Percentiles rank a stretch among this genome's conserved stretches.
Evolutionary conservation across 108 stramenopile genomes (phyloP).

Genomic region (Tribonema minus): DNA sequence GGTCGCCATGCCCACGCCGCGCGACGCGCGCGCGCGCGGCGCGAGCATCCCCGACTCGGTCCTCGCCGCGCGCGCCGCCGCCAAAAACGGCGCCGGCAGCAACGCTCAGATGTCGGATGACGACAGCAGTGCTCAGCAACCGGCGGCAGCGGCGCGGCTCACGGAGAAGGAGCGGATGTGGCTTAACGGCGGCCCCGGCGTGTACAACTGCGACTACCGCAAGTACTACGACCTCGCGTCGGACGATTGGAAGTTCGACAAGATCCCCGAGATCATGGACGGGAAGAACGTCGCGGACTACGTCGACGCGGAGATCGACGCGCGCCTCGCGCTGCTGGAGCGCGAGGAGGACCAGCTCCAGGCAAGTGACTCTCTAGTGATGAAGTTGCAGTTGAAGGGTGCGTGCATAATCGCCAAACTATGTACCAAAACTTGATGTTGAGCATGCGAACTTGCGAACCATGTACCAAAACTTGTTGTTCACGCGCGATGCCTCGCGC

Average conservation of each 20-base stretch:
- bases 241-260: slow-evolving; percentile 86
- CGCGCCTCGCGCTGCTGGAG: slow-evolving; percentile 31
- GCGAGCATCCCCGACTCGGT: slow-evolving; percentile 85
- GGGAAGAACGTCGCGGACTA: slow-evolving; percentile 98
- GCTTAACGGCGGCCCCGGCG: slow-evolving; percentile 95
- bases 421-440: too few species aligned
- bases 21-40: slow-evolving; percentile 76
- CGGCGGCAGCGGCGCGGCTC: slow-evolving; percentile 59
- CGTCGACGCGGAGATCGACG: slow-evolving; percentile 33
- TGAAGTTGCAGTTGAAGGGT: background rate
- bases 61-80: slow-evolving; percentile 9
- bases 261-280: slow-evolving; percentile 93
- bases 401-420: background rate
- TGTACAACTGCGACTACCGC: slow-evolving; percentile 90
- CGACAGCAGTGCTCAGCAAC: background rate
- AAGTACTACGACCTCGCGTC: slow-evolving; percentile 83
- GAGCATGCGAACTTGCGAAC: too few species aligned
- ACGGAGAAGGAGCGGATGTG: slow-evolving; percentile 93
- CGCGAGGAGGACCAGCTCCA: slow-evolving; percentile 36
- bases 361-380: slow-evolving; percentile 25
- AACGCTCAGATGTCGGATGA: background rate
- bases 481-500: too few species aligned
- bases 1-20: slow-evolving; percentile 83
- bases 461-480: too few species aligned
- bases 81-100: background rate